Evolutionary conservation across 2,329 filamentous ascomycete genomes (phyloP), one percentile per base, ranked within the genome.

Genomic region (Colletotrichum liriopes): DNA sequence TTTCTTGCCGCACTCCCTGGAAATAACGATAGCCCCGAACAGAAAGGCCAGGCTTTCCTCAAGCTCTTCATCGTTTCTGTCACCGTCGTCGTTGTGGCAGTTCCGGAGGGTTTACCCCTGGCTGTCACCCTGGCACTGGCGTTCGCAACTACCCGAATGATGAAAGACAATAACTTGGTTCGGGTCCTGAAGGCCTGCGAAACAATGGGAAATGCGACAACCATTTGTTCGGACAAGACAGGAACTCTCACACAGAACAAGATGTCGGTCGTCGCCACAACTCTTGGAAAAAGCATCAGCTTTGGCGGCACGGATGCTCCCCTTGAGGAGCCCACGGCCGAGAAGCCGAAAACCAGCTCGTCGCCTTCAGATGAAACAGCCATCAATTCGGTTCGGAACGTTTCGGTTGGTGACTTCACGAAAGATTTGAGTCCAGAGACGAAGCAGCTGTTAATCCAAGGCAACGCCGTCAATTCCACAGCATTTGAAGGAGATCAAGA

Each of bases 101-200:
- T 93, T 8, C 91, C 91, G 0, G 91, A 93, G 82, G 90, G 91
- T 61, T 80, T 93, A 23, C 90, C 91, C 3, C 83, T 93, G 5
- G 91, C 91, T 56, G 91, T 93, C 16, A 93, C 91, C 1, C 84
- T 93, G 5, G 91, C 91, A 9, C 80, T 93, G 59, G 90, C 91
- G 43, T 92, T 92, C 76, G 91, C 91, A 43, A 93, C 90, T 2
- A 92, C 89, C 52, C 86, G 89, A 45, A 91, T 93, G 87, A 81
- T 92, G 52, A 92, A 91, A 77, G 91, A 93, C 80, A 92, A 92
- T 82, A 93, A 93, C 74, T 82, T 93, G 39, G 91, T 93, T n/a
- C 89, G 91, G 69, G 84, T 92, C 43, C 84, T 93, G 37, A 87
- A 90, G 70, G 91, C 91, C 71, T 93, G 91, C 78, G 91, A 93